Evolutionary conservation across 208 protist genomes (phyloP).

Genomic region (Leishmania lainsoni): DNA sequence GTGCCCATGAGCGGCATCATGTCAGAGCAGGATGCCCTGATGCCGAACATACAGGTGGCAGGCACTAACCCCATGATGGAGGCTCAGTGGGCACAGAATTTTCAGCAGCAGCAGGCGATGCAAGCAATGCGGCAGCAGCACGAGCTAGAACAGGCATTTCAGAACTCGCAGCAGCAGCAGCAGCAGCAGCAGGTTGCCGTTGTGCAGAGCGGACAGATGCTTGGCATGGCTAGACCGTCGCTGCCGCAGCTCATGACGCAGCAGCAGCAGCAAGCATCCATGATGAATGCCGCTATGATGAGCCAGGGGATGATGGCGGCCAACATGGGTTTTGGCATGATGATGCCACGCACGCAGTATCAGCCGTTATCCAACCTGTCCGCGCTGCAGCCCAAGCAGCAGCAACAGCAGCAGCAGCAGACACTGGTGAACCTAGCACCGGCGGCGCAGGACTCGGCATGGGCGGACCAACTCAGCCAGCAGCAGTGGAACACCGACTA

Average conservation of each 20-base stretch:
- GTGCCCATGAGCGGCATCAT: slow-evolving; percentile 40
- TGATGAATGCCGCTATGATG: slow-evolving; percentile 52
- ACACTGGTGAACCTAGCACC: slow-evolving; percentile 16
- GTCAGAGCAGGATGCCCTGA: slow-evolving; percentile 62
- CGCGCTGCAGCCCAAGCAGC: slow-evolving; percentile 35
- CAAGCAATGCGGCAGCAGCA: slow-evolving; percentile 51
- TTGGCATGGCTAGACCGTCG: slow-evolving; percentile 24
- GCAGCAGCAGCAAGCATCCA: slow-evolving; percentile 38
- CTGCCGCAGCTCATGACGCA: slow-evolving; percentile 46
- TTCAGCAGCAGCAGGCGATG: slow-evolving; percentile 58
- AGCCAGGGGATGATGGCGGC: slow-evolving; percentile 42
- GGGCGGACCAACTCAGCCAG: slow-evolving; percentile 61
- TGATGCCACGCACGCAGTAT: slow-evolving; percentile 51
- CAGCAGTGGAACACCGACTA: slow-evolving; percentile 81
- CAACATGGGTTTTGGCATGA: slow-evolving; percentile 50
- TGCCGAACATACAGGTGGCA: slow-evolving; percentile 30
- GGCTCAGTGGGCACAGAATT: slow-evolving; percentile 61
- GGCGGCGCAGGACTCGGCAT: slow-evolving; percentile 34
- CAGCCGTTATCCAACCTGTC: slow-evolving; percentile 41
- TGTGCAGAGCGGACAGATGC: slow-evolving; percentile 20
- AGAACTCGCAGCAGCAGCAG: slow-evolving; percentile 32
- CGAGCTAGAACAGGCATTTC: slow-evolving; percentile 73
- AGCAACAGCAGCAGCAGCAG: slow-evolving; percentile 4
- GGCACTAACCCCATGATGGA: slow-evolving; percentile 29
- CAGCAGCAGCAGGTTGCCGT: background rate